These are phyloP conservation scores for Eucalyptus pauciflora DNA, from an alignment of 345 rosid species.

Conservation along the genomic window DNA sequence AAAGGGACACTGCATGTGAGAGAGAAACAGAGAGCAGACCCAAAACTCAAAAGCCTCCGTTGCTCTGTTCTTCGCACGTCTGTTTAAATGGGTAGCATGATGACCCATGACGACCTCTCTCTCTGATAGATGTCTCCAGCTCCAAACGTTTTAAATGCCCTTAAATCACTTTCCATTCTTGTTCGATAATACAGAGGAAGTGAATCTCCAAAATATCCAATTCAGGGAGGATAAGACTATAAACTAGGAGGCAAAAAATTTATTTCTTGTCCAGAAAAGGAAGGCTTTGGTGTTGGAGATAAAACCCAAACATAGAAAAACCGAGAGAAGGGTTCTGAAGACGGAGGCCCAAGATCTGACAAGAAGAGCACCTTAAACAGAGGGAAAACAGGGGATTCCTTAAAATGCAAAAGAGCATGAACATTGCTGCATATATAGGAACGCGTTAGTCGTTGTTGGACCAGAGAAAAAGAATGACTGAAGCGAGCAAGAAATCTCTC, in stretches of 20 bases:
- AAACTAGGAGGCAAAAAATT: background rate
- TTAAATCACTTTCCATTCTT: background rate
- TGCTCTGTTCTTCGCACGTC: background rate
- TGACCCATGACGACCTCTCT: background rate
- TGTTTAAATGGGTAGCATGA: background rate
- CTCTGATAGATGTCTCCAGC: background rate
- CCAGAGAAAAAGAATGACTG: background rate
- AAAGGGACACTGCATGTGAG: background rate
- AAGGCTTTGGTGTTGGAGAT: background rate
- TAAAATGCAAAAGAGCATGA: background rate
- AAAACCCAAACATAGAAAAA: background rate
- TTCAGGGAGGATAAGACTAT: background rate
- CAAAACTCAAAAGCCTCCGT: background rate
- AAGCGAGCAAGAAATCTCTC: background rate
- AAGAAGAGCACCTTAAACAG: background rate
- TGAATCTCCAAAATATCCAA: background rate
- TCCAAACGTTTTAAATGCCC: background rate
- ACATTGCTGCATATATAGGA: background rate
- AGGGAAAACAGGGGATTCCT: background rate
- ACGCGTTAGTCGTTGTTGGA: background rate
- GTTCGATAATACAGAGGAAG: background rate
- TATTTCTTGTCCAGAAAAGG: background rate
- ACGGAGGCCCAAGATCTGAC: background rate
- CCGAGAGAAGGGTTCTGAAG: background rate
- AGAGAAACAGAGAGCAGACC: background rate